Evolutionary conservation across 352 stramenopile genomes (phyloP).

Genomic region (Aphanomyces cochlioides): DNA sequence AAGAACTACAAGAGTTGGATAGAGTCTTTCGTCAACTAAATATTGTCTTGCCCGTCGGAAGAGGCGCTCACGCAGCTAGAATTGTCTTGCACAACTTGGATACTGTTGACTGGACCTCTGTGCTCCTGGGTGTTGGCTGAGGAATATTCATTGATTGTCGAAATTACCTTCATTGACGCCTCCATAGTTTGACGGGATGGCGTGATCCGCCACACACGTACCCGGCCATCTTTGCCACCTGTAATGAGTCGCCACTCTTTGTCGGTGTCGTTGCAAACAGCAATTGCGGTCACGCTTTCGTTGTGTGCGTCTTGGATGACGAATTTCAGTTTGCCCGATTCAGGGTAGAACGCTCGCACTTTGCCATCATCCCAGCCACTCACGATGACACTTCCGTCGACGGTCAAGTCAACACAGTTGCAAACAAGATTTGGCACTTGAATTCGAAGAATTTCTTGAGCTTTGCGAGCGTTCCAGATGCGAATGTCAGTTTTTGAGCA

Average conservation of each 20-base stretch:
- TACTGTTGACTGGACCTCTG: slow-evolving; percentile 88
- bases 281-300: slow-evolving; percentile 92
- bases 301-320: slow-evolving; percentile 96
- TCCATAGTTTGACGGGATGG: slow-evolving; percentile 92
- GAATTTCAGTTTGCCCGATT: slow-evolving; percentile 95
- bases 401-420: slow-evolving; percentile 89
- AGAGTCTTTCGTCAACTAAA: neutral
- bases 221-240: slow-evolving; percentile 91
- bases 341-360: slow-evolving; percentile 94
- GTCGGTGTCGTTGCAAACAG: slow-evolving; percentile 76
- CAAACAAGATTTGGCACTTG: slow-evolving; percentile 97
- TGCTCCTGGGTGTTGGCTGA: slow-evolving; percentile 81
- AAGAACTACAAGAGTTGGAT: slow-evolving; percentile 51
- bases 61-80: slow-evolving; percentile 72
- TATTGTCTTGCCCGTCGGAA: slow-evolving; percentile 47
- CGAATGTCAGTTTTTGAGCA: slow-evolving; percentile 93
- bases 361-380: slow-evolving; percentile 96
- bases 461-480: slow-evolving; percentile 91
- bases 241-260: slow-evolving; percentile 88
- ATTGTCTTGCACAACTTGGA: slow-evolving; percentile 72
- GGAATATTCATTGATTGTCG: neutral
- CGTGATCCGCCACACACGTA: slow-evolving; percentile 93
- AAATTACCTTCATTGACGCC: slow-evolving; percentile 75
- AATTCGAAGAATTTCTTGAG: slow-evolving; percentile 94
- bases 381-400: slow-evolving; percentile 86